Base-by-base conservation (phyloP, 306 rosid genomes). In the Begonia loranthoides region DNA sequence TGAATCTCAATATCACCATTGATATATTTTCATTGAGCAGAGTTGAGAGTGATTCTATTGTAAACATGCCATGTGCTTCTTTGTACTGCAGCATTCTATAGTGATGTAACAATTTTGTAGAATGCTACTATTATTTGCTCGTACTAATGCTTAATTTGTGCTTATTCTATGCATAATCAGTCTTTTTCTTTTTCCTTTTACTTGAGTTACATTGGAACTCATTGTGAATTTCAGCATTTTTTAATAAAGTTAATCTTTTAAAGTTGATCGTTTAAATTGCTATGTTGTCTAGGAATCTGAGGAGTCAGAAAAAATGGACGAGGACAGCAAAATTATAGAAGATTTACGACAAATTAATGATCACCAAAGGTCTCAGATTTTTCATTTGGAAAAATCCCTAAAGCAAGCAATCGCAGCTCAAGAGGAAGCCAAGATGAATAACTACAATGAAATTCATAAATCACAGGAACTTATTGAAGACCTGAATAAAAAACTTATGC, bases 251-350 rank as follows among this genome's bases (percentile, higher is more conserved):
- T 11, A 36, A 38, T 46, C 41, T 63, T 67, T 50, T 43, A 39
- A 58, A 19, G 0, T 28, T 28, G 36, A 28, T 28, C 3, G 36
- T 28, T 3, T 28, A 1, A 28, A 28, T 28, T 57, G 59, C 50
- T 9, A 72, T 60, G 41, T 54, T 54, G 52, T 63, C 39, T 62
- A 90, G 97, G 97, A 90, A 82, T 65, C 79, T 52, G 97, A 85
- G 74, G 97, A 85, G 50, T 82, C 95, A 16, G 94, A 85, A 73
- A 90, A 90, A 69, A 90, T 85, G 97, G 95, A 90, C 10, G 97
- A 90, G 73, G 97, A 90, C 62, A 80, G 76, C 76, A 85, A 79
- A 72, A 59, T 85, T 66, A 90, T 90, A 67, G 92, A 80, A 68
- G 87, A 85, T 54, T 74, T 90, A 46, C 76, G 82, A 21, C 80